Evolutionary conservation across 495 filamentous ascomycete genomes (phyloP).

Genomic region (Podospora didyma): DNA sequence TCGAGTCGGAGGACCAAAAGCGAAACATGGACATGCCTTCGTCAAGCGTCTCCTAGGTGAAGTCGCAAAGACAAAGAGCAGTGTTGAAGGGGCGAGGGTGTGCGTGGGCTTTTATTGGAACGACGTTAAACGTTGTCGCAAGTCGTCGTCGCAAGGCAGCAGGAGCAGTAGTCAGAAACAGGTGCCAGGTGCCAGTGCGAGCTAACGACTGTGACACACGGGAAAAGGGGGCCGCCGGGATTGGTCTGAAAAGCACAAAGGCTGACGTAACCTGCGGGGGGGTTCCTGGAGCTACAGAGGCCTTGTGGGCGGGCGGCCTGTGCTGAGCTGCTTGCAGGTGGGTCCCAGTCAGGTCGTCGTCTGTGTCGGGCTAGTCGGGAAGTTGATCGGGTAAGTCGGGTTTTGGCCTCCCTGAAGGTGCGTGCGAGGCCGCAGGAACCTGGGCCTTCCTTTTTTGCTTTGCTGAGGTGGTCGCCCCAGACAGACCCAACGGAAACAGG

Average conservation of each 20-base stretch:
- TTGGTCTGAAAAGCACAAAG: conserved; percentile 7
- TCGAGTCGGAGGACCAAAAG: conserved; percentile 47
- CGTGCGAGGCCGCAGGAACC: conserved; percentile 3
- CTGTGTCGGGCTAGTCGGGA: conserved; percentile 13
- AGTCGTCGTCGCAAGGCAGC: conserved; percentile 22
- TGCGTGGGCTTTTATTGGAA: conserved; percentile 3
- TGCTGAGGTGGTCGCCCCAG: conserved; percentile 27
- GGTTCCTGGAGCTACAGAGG: no score
- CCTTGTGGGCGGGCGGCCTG: not conserved
- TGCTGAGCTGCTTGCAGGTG: conserved; percentile 7
- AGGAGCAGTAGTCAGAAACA: no score
- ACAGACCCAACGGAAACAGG: conserved; percentile 25
- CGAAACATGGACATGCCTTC: conserved; percentile 39
- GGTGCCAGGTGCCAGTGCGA: not conserved
- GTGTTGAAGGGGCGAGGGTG: not conserved
- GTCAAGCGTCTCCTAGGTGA: not conserved
- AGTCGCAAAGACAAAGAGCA: conserved; percentile 5
- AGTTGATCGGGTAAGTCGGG: conserved; percentile 13
- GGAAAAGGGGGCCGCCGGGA: conserved; percentile 3
- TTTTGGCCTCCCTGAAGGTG: conserved; percentile 2
- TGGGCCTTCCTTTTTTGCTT: not conserved
- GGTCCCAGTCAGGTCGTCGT: conserved; percentile 1
- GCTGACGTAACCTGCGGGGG: conserved; percentile 21
- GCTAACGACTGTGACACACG: not conserved
- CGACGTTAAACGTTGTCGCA: not conserved